Conservation (phyloP, 441 rosid genomes). For the Pelargonium exstipulatum region DNA sequence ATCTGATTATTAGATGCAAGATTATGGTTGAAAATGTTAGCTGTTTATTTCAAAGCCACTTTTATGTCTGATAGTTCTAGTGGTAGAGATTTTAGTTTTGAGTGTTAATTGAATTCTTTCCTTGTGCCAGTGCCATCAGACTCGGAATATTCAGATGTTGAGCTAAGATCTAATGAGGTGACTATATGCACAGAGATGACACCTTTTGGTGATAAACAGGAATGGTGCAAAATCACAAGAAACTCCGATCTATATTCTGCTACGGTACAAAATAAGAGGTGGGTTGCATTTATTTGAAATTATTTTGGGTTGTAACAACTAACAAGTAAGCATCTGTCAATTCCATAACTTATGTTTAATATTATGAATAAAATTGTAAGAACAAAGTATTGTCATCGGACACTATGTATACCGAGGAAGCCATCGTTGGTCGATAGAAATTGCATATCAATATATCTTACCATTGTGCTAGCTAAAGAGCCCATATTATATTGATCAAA, state of each 20-base stretch:
- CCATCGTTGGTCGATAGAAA: background rate
- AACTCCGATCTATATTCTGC: constrained; percentile 51
- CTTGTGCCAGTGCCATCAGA: constrained; percentile 59
- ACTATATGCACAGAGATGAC: constrained; percentile 52
- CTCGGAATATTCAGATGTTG: constrained; percentile 53
- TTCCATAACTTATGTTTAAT: background rate
- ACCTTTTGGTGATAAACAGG: constrained; percentile 40
- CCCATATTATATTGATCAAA: background rate
- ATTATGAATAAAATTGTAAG: background rate
- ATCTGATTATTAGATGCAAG: background rate
- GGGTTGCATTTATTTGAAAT: constrained; percentile 7
- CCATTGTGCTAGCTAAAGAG: background rate
- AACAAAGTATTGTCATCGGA: background rate
- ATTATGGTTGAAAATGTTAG: background rate
- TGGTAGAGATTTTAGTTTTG: background rate
- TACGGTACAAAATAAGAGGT: constrained; percentile 68
- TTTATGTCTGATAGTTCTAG: background rate
- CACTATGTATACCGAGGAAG: background rate
- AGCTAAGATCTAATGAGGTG: constrained; percentile 49
- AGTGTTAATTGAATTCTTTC: constrained; percentile 14
- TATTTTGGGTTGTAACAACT: background rate
- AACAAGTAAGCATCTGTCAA: background rate
- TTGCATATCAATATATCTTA: background rate
- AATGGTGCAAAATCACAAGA: constrained; percentile 80
- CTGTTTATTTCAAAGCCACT: background rate